phyloP scores from a whole-genome alignment of 805 yeast genomes.

The Candida morakotiae region DNA sequence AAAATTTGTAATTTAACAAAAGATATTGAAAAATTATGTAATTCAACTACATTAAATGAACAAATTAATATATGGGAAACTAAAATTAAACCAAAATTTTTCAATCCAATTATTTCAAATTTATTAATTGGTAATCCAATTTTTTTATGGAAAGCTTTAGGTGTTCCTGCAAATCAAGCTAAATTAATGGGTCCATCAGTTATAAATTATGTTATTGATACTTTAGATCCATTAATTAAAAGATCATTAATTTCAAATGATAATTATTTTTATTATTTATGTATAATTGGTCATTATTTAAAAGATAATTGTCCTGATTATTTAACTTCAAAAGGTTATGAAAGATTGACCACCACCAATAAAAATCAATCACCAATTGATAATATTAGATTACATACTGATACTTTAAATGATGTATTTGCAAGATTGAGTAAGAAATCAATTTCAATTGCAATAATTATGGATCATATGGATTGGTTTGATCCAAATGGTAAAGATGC shows the following conservation, averaged over 20 bases:
- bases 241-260: conserved; percentile 63
- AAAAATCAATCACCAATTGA: conserved; percentile 50
- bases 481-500: conserved; percentile 64
- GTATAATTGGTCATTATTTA: conserved; percentile 58
- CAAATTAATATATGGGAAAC: conserved; percentile 63
- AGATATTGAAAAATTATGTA: conserved; percentile 53
- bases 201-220: conserved; percentile 67
- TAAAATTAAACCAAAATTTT: conserved; percentile 62
- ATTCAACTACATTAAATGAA: conserved; percentile 53
- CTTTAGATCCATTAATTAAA: conserved; percentile 69
- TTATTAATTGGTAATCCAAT: conserved; percentile 74
- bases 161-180: conserved; percentile 87
- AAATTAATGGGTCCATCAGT: conserved; percentile 73
- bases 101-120: conserved; percentile 65
- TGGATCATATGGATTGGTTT: conserved; percentile 95
- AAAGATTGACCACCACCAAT: conserved; percentile 36
- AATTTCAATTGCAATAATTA: conserved; percentile 71
- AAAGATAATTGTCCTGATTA: conserved; percentile 72
- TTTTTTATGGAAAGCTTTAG: conserved; percentile 85
- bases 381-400: conserved; percentile 74
- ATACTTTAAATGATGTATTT: conserved; percentile 71
- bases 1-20: conserved; percentile 47
- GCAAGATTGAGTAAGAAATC: conserved; percentile 59
- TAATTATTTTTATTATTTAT: conserved; percentile 74
- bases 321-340: conserved; percentile 56